A percentile compares a stretch with the other conserved stretches of the same genome.
phyloP scores from a whole-genome alignment of 768 basidiomycete species.

The Collybia sordida region DNA sequence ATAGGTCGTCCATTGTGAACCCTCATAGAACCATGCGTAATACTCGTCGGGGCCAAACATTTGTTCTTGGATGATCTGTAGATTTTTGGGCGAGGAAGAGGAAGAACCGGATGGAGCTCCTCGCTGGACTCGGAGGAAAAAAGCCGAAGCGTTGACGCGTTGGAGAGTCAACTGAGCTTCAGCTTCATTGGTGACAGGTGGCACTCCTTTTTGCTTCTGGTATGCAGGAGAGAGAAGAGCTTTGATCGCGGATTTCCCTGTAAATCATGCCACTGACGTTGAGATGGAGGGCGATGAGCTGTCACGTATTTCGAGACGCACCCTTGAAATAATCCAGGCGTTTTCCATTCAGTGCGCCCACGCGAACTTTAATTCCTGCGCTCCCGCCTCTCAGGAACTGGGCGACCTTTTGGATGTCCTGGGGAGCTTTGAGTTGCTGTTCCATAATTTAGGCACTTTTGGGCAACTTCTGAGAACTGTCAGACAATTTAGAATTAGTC shows the following conservation, averaged over 20 bases:
- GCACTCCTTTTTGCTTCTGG: conserved; percentile 79
- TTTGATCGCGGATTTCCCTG: conserved; percentile 92
- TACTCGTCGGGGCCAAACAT: conserved; percentile 77
- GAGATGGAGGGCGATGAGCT: not conserved
- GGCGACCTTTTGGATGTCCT: conserved; percentile 78
- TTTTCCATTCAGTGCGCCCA: conserved; percentile 91
- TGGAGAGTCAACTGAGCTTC: conserved; percentile 71
- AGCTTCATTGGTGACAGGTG: conserved; percentile 68
- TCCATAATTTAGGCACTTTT: no score
- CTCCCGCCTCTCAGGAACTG: conserved; percentile 85
- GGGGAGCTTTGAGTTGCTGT: conserved; percentile 77
- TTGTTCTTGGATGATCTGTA: conserved; percentile 82
- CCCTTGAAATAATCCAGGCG: conserved; percentile 99
- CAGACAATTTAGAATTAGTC: no score
- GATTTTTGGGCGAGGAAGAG: conserved; percentile 72
- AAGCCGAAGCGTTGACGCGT: conserved; percentile 77
- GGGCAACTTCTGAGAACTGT: no score
- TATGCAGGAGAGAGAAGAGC: conserved; percentile 93
- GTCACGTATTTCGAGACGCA: conserved; percentile 29
- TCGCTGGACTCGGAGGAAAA: conserved; percentile 90
- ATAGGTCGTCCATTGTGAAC: conserved; percentile 91
- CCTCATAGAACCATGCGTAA: conserved; percentile 97
- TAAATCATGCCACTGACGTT: not conserved
- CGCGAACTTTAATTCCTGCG: conserved; percentile 84
- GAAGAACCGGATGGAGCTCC: conserved; percentile 64